Evolutionary conservation across 2,329 filamentous ascomycete genomes (phyloP), one percentile per base, ranked within the genome.

Genomic region (Waltergamsia citrina): DNA sequence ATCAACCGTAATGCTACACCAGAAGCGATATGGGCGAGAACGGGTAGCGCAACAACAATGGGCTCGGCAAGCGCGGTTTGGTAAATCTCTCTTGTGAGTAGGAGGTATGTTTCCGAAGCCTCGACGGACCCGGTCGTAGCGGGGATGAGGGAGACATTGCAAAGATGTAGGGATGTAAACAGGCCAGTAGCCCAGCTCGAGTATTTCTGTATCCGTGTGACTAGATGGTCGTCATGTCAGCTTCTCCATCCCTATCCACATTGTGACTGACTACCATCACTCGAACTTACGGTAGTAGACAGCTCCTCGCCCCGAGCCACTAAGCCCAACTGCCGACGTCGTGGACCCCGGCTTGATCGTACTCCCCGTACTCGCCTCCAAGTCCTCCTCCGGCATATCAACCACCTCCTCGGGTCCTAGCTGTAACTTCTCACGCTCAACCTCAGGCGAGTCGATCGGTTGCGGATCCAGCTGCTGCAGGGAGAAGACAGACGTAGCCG

Each of bases 21-120:
- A 0, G 85, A 82, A 11, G 72, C 67, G 28, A 95, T 66, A 54
- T 96, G 90, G 3, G 79, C 72, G 38, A 78, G 54, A 16, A 94
- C 64, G 3, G 90, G 87, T 3, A 86, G 56, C 28, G 71, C 77
- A 39, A 96, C 74, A 40, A 96, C 69, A 15, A 93, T 62, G 4
- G 86, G 85, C 52, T 95, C 88, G 33, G 82, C 69, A 12, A 85
- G 63, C 3, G 81, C 71, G 2, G 85, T 88, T 57, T 95, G 90
- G 64, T 96, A 96, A 56, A 92, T 78, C 32, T 93, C 88, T 40
- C 90, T 78, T 19, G 87, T 88, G 56, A 94, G 84, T 43, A 96
- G 80, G 32, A 96, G 78, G 57, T 87, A 94, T 32, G 78, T 78
- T 53, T 95, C 88, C 39, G 83, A 83, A 34, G 77, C 72, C 7